A percentile compares a stretch with the other conserved stretches of the same genome.
These are phyloP conservation scores for Closterium sp. DNA, from an alignment of 139 green algal genomes.

Conservation along the genomic window DNA sequence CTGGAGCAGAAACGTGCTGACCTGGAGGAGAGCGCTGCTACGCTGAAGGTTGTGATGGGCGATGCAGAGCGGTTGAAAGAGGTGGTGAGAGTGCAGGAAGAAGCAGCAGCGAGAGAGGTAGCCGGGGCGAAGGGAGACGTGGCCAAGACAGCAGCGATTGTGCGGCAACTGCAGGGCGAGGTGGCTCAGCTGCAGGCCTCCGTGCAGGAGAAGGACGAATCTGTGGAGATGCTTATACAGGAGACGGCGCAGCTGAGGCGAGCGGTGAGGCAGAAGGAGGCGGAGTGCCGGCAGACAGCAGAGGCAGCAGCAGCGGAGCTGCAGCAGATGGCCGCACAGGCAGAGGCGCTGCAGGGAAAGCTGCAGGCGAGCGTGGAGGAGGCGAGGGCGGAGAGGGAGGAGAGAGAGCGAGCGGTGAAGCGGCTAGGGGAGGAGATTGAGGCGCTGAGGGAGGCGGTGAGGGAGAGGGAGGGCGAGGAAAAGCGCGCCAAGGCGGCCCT, in stretches of 20 bases:
- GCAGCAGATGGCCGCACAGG: not conserved
- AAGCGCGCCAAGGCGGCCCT: not conserved
- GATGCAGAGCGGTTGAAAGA: slow-evolving; percentile 8
- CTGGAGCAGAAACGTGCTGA: not conserved
- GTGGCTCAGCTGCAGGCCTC: not conserved
- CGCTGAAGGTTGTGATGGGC: not conserved
- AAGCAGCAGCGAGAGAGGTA: not conserved
- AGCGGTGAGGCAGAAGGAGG: not conserved
- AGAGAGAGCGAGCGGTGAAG: not conserved
- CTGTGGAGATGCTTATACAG: not conserved
- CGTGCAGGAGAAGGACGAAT: not conserved
- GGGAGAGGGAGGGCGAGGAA: not conserved
- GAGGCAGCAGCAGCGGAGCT: not conserved
- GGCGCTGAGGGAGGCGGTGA: not conserved
- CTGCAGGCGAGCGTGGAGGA: not conserved
- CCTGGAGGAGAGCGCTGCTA: not conserved
- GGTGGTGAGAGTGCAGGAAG: not conserved
- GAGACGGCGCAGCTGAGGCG: not conserved
- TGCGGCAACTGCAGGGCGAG: not conserved
- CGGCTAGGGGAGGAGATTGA: not conserved
- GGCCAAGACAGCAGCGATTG: not conserved
- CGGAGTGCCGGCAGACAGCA: not conserved
- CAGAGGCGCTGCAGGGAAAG: not conserved
- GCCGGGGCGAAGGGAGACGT: not conserved
- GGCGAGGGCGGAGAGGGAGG: not conserved